Evolutionary conservation across 2,329 filamentous ascomycete species (phyloP).

Genomic region (Esteya vermicola): DNA sequence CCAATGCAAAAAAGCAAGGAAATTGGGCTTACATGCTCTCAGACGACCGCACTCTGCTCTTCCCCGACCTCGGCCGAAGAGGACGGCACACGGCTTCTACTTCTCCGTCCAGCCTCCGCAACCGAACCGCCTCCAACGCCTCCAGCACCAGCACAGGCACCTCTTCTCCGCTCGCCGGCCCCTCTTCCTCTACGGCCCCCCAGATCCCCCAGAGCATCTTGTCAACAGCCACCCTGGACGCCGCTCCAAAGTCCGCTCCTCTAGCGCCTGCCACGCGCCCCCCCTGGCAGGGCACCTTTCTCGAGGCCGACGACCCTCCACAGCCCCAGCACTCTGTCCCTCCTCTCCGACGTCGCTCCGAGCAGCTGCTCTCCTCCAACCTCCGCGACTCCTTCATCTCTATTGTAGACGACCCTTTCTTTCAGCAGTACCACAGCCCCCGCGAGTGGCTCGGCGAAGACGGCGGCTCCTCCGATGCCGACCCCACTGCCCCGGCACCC

Average conservation of each 20-base stretch:
- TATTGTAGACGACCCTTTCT: constrained; percentile 41
- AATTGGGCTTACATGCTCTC: constrained; percentile 10
- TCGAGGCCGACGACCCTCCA: constrained; percentile 5
- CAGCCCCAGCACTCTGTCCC: background rate
- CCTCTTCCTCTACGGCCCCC: no score
- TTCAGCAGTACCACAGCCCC: constrained; percentile 29
- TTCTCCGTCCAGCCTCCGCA: no score
- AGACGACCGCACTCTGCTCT: constrained; percentile 6
- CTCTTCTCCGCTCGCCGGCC: background rate
- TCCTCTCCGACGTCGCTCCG: background rate
- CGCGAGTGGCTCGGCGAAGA: constrained; percentile 15
- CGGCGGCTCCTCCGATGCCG: no score
- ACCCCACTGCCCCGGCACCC: constrained; percentile 7
- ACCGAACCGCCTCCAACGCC: no score
- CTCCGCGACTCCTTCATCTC: constrained; percentile 34
- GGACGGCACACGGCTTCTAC: no score
- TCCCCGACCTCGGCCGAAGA: constrained; percentile 7
- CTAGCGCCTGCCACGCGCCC: constrained; percentile 2
- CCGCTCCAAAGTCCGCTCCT: no score
- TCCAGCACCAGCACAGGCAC: no score
- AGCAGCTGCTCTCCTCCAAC: constrained; percentile 8
- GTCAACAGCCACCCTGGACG: no score
- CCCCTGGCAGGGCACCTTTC: constrained; percentile 9
- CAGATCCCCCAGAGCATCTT: background rate
- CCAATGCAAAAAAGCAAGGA: background rate